Evolutionary conservation across 257 asterid species (phyloP), one percentile per base, ranked within the genome.

Genomic region (Lantana camara): DNA sequence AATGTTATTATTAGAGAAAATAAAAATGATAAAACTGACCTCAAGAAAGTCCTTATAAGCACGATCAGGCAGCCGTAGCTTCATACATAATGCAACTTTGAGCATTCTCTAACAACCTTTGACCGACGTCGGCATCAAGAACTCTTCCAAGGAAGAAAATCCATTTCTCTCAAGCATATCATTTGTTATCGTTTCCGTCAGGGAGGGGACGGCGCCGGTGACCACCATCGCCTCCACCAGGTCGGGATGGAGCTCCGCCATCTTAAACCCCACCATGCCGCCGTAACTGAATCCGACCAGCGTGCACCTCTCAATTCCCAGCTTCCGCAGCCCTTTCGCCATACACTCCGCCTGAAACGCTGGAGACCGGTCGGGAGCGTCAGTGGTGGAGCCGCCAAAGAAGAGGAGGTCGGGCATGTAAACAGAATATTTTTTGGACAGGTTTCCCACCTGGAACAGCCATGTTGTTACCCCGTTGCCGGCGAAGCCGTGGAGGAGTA

Each of bases 221-320:
- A 88, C 49, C 48, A 91, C 91, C 64, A 86, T 1, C 1, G 88
- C 85, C 65, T 66, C 77, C 47, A 91, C 95, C 76, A 86, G 40
- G 10, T 83, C 88, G 2, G 90, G 88, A 45, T 75, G 71, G 73
- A 77, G 45, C 80, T 88, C 94, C 16, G 96, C 98, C 91, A 91
- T 76, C 91, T 86, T 88, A 51, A 91, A 91, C 21, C 94, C 95
- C 68, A 91, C 98, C 98, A 88, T 86, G 29, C 98, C 98, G 7
- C 98, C 98, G 64, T 91, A 91, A 72, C 98, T 91, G 72, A 88
- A 91, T 14, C 95, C 98, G 50, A 91, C 91, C 74, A 86, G 73
- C 41, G 83, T 70, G 60, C 98, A 91, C 58, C 73, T 75, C 76
- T 81, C 94, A 1, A 91, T 35, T 0, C 96, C 91, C 46, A 91